Evolutionary conservation across 345 rosid species (phyloP).

Genomic region (Viola odorata): DNA sequence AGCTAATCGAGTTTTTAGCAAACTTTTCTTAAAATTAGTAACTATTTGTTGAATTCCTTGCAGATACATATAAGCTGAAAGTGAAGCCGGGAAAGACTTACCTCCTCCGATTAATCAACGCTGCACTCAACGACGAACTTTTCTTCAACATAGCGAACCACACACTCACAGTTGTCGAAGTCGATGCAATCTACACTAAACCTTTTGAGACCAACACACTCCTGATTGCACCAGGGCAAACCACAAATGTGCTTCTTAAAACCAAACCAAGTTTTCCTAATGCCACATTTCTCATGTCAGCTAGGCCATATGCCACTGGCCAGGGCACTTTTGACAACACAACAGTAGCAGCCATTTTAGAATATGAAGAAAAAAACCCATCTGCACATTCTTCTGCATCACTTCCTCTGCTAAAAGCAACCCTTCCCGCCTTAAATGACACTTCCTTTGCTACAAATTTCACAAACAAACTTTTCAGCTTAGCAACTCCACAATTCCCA

Average conservation of each 20-base stretch:
- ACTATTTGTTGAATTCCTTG: neutral
- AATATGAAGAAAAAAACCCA: constrained; percentile 7
- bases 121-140: constrained; percentile 26
- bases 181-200: constrained; percentile 22
- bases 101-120: constrained; percentile 23
- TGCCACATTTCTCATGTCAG: constrained; percentile 22
- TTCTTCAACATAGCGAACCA: constrained; percentile 26
- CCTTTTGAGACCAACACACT: constrained; percentile 14
- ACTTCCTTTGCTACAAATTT: constrained; percentile 14
- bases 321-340: constrained; percentile 26
- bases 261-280: constrained; percentile 18
- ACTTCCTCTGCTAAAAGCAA: constrained; percentile 6
- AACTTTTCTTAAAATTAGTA: neutral
- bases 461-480: constrained; percentile 15
- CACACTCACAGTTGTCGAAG: constrained; percentile 15
- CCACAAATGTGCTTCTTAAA: too few relatives aligned
- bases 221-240: constrained; percentile 16
- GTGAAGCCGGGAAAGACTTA: constrained; percentile 22
- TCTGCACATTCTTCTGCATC: neutral
- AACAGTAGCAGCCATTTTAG: constrained; percentile 19
- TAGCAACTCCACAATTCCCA: constrained; percentile 16
- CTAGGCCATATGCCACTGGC: constrained; percentile 23
- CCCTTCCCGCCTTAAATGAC: constrained; percentile 19
- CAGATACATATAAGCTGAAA: constrained; percentile 25
- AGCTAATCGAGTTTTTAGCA: neutral